Evolutionary conservation across 108 stramenopile species (phyloP), one percentile per base, ranked within the genome.

Genomic region (Fistulifera solaris): DNA sequence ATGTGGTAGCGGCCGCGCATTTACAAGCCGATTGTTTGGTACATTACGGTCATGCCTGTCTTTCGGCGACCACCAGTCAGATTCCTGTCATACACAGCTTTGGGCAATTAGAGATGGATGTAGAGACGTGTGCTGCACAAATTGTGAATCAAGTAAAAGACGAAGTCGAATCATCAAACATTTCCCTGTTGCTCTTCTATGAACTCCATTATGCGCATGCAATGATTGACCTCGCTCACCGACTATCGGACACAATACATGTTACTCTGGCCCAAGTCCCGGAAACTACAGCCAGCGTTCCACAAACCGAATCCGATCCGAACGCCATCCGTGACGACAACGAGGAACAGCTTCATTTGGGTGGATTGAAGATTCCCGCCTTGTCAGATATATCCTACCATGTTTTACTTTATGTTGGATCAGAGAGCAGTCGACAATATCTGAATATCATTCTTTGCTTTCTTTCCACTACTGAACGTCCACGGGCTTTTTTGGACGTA

Each of bases 11-110:
- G 1, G 94, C 94, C 3, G 65, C 81, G 48, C 96, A 97, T 70
- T 76, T 96, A 22, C 72, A 92, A 52, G 96, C 96, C 18, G 76
- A 91, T 59, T 66, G 92, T 11, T 61, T 97, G 35, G 72, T 96
- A 5, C 94, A 97, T 66, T 96, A 82, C 72, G 96, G 96, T 38
- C 76, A 95, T 72, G 78, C 92, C 11, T 96, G 90, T 70, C 61
- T 93, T 52, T 60, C 62, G 26, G 61, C 84, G 4, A 72, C 69
- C 38, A 77, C 53, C 45, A 75, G 67, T 16, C 52, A 45, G 27
- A 47, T 76, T 31, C 87, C 81, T 24, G 85, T 80, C 17, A 61
- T 87, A 27, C 92, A 81, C 65, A 64, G 76, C 39, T 93, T 93
- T 80, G 85, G 85, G n/a, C 51, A 65, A 17, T 39, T 25, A 0